phyloP scores from a whole-genome alignment of 2,329 filamentous ascomycete genomes.

The Diaporthe humulicola region DNA sequence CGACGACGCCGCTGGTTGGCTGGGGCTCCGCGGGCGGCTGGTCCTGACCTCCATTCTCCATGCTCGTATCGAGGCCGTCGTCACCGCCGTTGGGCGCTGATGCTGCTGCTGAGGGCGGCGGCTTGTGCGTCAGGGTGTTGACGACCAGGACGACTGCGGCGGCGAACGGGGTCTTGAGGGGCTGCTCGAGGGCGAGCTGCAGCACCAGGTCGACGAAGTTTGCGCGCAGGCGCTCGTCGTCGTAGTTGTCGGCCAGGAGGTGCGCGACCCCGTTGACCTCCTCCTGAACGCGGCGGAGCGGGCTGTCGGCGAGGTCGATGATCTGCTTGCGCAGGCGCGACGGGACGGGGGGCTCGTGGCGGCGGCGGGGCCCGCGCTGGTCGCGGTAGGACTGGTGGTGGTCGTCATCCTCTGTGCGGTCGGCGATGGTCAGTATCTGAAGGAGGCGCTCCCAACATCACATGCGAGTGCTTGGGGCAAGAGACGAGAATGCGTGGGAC shows the following conservation, averaged over 20 bases:
- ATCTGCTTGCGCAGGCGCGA: conserved; percentile 83
- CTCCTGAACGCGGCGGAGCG: conserved; percentile 82
- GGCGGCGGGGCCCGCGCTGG: conserved; percentile 80
- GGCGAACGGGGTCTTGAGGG: conserved; percentile 96
- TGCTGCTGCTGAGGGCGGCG: conserved; percentile 56
- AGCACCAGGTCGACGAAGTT: conserved; percentile 81
- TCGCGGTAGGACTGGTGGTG: conserved; percentile 60
- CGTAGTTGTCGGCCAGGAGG: conserved; percentile 84
- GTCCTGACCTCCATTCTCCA: conserved; percentile 33
- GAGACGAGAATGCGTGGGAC: not conserved
- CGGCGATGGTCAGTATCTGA: conserved; percentile 31
- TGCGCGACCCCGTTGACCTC: conserved; percentile 82
- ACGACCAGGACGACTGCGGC: conserved; percentile 85
- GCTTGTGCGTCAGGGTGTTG: conserved; percentile 72
- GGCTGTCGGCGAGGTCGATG: conserved; percentile 84
- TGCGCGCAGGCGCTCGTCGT: conserved; percentile 82
- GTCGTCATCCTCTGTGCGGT: conserved; percentile 74
- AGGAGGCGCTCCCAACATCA: not conserved
- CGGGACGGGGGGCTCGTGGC: conserved; percentile 77
- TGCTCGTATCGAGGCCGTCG: conserved; percentile 33
- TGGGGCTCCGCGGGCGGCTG: conserved; percentile 26
- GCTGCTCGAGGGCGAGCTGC: conserved; percentile 88
- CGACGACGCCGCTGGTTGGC: conserved; percentile 69
- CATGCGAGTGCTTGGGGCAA: not conserved
- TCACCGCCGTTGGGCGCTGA: conserved; percentile 26